phyloP scores from a whole-genome alignment of 768 basidiomycete species.

The Mycena kentingensis region DNA sequence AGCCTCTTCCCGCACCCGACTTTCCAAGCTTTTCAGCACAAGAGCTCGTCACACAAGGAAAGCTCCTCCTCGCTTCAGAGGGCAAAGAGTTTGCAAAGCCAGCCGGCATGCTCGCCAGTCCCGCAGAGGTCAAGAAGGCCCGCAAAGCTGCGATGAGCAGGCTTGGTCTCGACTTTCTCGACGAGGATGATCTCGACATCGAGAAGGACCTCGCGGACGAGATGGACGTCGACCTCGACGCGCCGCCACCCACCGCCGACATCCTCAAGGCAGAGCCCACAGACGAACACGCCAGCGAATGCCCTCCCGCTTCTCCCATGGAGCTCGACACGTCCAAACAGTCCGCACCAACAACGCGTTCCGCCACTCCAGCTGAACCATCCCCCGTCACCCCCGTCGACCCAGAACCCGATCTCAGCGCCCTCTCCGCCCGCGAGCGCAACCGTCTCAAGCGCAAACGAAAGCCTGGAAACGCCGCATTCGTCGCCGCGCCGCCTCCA shows the following conservation, averaged over 20 bases:
- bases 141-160: conserved; percentile 88
- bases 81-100: conserved; percentile 90
- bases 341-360: conserved; percentile 43
- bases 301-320: conserved; percentile 40
- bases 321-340: conserved; percentile 41
- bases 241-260: conserved; percentile 56
- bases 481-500: conserved; percentile 73
- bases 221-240: conserved; percentile 85
- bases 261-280: conserved; percentile 42
- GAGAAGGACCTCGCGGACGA: conserved; percentile 78
- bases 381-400: conserved; percentile 53
- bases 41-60: conserved; percentile 74
- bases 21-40: conserved; percentile 78
- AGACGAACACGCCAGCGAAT: conserved; percentile 28
- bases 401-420: conserved; percentile 50
- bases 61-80: conserved; percentile 84
- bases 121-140: conserved; percentile 82
- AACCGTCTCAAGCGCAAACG: conserved; percentile 95
- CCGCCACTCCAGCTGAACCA: conserved; percentile 49
- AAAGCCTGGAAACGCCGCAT: conserved; percentile 81
- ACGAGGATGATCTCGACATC: conserved; percentile 80
- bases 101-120: conserved; percentile 66
- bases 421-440: conserved; percentile 87
- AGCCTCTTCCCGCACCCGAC: conserved; percentile 44
- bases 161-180: conserved; percentile 85